phyloP scores from a whole-genome alignment of 2,329 filamentous ascomycete species.

The Cercospora sp. region DNA sequence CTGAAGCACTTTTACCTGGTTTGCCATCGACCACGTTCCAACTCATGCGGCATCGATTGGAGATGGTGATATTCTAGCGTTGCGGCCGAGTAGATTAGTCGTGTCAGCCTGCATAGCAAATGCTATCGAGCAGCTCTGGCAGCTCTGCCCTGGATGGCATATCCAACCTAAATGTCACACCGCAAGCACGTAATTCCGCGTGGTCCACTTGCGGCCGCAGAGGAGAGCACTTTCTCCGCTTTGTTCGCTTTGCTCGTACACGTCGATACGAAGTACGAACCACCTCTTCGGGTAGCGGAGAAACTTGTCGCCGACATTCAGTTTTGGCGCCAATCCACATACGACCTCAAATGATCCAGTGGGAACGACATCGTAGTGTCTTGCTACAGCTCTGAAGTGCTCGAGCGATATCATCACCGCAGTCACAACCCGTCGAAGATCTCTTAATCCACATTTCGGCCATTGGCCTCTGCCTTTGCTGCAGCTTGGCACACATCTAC shows the following conservation, averaged over 20 bases:
- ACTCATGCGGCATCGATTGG: not conserved
- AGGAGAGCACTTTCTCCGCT: not conserved
- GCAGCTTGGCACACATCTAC: not conserved
- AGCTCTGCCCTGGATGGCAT: not conserved
- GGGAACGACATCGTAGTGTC: too few relatives aligned
- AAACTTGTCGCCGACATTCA: too few relatives aligned
- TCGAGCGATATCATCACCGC: too few relatives aligned
- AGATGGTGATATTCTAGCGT: not conserved
- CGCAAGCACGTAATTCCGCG: not conserved
- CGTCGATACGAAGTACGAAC: not conserved
- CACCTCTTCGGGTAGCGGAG: too few relatives aligned
- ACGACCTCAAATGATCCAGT: too few relatives aligned
- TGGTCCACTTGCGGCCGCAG: not conserved
- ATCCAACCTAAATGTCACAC: not conserved
- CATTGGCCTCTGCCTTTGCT: not conserved
- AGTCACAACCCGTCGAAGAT: too few relatives aligned
- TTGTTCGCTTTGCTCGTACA: not conserved
- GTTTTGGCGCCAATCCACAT: too few relatives aligned
- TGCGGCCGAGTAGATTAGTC: not conserved
- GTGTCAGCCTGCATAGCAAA: not conserved
- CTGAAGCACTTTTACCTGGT: not conserved
- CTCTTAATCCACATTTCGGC: too few relatives aligned
- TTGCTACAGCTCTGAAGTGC: too few relatives aligned
- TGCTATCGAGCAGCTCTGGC: not conserved
- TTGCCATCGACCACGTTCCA: not conserved